Evolutionary conservation across 1,284 basidiomycete genomes (phyloP).

Genomic region (Austroboletus novae-zelandiae): DNA sequence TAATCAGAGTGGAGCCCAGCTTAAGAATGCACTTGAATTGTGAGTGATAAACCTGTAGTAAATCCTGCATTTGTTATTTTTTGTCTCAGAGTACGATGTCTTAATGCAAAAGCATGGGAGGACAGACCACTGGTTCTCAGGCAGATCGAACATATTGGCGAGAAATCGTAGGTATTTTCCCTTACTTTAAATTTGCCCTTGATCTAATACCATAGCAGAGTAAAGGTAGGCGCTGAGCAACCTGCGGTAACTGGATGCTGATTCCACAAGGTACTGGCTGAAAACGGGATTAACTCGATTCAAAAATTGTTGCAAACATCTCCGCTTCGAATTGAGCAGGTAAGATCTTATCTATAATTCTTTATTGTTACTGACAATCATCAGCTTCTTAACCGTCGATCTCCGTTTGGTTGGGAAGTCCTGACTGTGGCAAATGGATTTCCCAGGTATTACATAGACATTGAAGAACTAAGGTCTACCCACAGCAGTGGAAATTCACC

Average conservation of each 20-base stretch:
- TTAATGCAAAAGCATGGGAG: slow-evolving; percentile 83
- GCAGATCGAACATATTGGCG: slow-evolving; percentile 79
- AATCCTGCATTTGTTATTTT: slow-evolving; percentile 6
- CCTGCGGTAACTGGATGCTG: slow-evolving; percentile 2
- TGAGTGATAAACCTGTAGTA: slow-evolving; percentile 30
- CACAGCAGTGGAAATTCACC: slow-evolving; percentile 47
- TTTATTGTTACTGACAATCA: slow-evolving; percentile 3
- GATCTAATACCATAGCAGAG: slow-evolving; percentile 33
- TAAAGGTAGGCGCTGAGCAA: slow-evolving; percentile 45
- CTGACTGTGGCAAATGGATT: slow-evolving; percentile 58
- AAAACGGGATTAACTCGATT: slow-evolving; percentile 67
- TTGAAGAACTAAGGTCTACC: slow-evolving; percentile 45
- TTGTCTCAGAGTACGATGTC: slow-evolving; percentile 57
- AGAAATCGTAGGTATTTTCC: slow-evolving; percentile 67
- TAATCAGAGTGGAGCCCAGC: slow-evolving; percentile 56
- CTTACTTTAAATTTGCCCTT: background rate
- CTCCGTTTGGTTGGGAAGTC: slow-evolving; percentile 71
- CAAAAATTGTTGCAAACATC: slow-evolving; percentile 53
- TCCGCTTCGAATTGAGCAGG: slow-evolving; percentile 61
- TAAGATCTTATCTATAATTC: slow-evolving; percentile 30
- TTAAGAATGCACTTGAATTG: slow-evolving; percentile 73
- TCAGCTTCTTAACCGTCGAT: slow-evolving; percentile 70
- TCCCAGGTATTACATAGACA: slow-evolving; percentile 56
- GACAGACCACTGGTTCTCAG: slow-evolving; percentile 75
- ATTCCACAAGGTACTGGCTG: slow-evolving; percentile 60